Base-by-base conservation (phyloP, 2,329 filamentous ascomycete species). In the Knoxdaviesia capensis region DNA sequence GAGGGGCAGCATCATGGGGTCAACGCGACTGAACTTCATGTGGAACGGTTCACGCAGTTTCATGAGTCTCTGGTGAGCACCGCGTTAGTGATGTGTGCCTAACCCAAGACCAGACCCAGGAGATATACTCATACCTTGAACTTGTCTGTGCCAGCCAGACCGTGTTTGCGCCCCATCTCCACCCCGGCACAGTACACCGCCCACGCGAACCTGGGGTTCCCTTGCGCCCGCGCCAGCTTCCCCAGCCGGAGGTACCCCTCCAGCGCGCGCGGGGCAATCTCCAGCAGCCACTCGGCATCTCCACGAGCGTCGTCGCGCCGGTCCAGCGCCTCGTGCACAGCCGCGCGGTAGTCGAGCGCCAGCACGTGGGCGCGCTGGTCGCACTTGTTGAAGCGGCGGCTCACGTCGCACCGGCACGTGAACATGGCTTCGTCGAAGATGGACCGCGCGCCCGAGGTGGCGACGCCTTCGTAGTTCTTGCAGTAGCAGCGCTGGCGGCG, bases 171-270 rank as follows among this genome's bases (percentile, higher is more conserved):
- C 33, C 50, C 53, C 28, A 55, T 54, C 34, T 61, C 54, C 39
- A 63, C 54, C 4, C 60, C 61, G 7, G 59, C 55, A 42, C 46
- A 59, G 45, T 60, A 62, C 6, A 63, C 46, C 32, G 56, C 56
- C 56, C 60, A 62, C 1, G 61, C 61, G 40, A 58, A 55, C 29
- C 57, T 53, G 34, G 54, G 42, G 6, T 61, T 55, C 46, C 58
- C 59, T 43, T 59, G 54, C 2, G 60, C 50, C 6, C 58, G 53
- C 5, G 56, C 53, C 43, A 62, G 50, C 46, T 64, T 63, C 1
- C 58, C 61, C 5, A 64, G 48, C 3, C 62, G 56, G 6, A 64
- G 53, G 44, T 64, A 64, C 6, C 61, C 61, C 61, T 64, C 59
- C 10, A 61, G 54, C 2, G 57, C 49, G 34, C 54, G 51, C 28